Percentiles rank a stretch among this genome's conserved stretches.
Evolutionary conservation across 2,329 filamentous ascomycete genomes (phyloP).

Genomic region (Apiospora sp.): DNA sequence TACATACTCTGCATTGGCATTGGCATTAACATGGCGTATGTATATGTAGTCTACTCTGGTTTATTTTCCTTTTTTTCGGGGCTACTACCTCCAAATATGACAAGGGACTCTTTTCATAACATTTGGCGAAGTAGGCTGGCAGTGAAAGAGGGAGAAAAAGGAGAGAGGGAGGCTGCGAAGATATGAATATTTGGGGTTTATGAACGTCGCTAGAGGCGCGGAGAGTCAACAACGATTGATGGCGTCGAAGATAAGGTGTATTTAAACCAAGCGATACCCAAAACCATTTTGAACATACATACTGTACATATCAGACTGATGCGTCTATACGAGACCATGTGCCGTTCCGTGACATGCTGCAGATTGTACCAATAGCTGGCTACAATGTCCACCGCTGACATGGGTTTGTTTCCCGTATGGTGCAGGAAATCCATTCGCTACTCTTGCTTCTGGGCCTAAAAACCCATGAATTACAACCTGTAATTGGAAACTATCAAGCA

Average conservation of each 20-base stretch:
- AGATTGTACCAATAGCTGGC: neutral
- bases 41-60: neutral
- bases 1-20: slow-evolving; percentile 29
- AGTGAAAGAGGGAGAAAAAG: neutral
- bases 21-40: slow-evolving; percentile 24
- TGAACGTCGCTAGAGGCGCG: slow-evolving; percentile 14
- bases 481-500: neutral
- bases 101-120: neutral
- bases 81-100: neutral
- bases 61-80: neutral
- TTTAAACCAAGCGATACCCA: slow-evolving; percentile 29
- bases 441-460: neutral
- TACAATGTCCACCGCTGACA: neutral
- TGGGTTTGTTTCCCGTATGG: neutral
- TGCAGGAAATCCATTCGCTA: neutral
- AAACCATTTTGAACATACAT: slow-evolving; percentile 20
- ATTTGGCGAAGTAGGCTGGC: slow-evolving; percentile 16
- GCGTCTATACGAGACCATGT: neutral
- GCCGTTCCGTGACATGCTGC: neutral
- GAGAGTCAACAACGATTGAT: neutral
- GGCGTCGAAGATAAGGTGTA: slow-evolving; percentile 17
- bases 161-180: neutral
- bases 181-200: neutral
- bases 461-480: neutral
- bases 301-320: neutral